Conservation (phyloP, 768 basidiomycete genomes). For the Sarcodon sp. region DNA sequence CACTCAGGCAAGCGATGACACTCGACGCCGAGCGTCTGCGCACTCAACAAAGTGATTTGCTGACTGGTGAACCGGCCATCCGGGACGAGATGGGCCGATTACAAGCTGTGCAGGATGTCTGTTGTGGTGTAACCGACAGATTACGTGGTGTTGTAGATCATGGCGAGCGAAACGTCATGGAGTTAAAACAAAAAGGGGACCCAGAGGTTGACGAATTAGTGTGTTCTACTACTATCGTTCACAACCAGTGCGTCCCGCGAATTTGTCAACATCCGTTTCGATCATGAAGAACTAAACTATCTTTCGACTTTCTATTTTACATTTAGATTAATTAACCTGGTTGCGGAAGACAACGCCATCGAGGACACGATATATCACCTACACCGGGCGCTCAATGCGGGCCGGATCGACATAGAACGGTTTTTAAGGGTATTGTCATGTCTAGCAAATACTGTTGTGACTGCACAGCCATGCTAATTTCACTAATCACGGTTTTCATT, state of each 20-base stretch:
- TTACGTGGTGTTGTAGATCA: constrained; percentile 47
- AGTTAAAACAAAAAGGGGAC: constrained; percentile 74
- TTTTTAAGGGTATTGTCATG: constrained; percentile 68
- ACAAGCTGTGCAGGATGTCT: constrained; percentile 88
- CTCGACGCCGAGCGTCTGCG: constrained; percentile 66
- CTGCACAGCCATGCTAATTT: constrained; percentile 1
- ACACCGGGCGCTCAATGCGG: constrained; percentile 82
- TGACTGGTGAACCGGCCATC: constrained; percentile 86
- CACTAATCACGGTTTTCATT: background rate
- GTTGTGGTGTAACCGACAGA: constrained; percentile 62
- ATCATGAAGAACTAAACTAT: constrained; percentile 3
- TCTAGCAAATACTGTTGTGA: constrained; percentile 2
- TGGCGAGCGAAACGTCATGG: constrained; percentile 63
- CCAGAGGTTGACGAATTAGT: constrained; percentile 94
- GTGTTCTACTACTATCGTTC: constrained; percentile 90
- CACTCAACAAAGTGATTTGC: constrained; percentile 73
- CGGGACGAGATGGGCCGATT: constrained; percentile 93
- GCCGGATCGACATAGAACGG: constrained; percentile 86
- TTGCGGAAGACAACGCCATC: constrained; percentile 99
- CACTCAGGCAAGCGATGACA: constrained; percentile 50
- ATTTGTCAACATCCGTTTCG: constrained; percentile 2
- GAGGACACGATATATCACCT: constrained; percentile 98
- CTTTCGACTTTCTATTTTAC: background rate
- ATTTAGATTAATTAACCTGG: constrained; percentile 77
- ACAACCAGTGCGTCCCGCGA: constrained; percentile 72